Base-by-base conservation (phyloP, 805 yeast genomes). In the Candida morakotiae region DNA sequence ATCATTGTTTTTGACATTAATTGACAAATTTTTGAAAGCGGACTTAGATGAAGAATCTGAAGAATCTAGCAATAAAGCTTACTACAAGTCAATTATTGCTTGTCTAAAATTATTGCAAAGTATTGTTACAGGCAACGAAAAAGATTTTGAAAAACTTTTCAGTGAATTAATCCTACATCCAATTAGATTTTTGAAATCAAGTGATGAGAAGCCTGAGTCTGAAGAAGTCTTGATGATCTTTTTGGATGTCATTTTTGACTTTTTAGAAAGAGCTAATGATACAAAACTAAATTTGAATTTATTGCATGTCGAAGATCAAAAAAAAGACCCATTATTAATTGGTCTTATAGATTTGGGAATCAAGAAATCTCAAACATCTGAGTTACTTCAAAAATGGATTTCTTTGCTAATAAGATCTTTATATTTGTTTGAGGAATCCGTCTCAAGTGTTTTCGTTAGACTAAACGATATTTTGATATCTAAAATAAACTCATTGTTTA, bases 61-160 rank as follows among this genome's bases (percentile, higher is more conserved):
- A 47, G 4, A 54, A 60, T 42, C 57, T 47, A 35, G 38, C 39
- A 24, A 21, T 21, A 21, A 21, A 7, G 26, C n/a, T 10, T 24
- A 11, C n/a, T 24, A 5, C n/a, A 4, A 9, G 5, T 73, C 57
- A 57, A 58, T 55, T 28, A 53, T 9, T 52, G 57, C 36, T 60
- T 59, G 73, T 1, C 56, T 83, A 29, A 62, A 67, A 3, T 47
- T 82, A 2, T 73, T 56, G 23, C 36, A 46, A 2, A 20, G 65
- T 1, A 50, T 83, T 17, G 46, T 80, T 1, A 76, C 75, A 45
- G 88, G 87, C 0, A 62, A 71, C 10, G 89, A 83, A 46, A 35
- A 62, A 0, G 69, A 75, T 37, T 79, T 81, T 39, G 64, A 62
- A 6, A 58, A 56, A 1, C 66, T 66, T 28, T 68, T 79, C 22